Conservation (phyloP, 2,329 filamentous ascomycete genomes). For the Leptographium radiaticola region DNA sequence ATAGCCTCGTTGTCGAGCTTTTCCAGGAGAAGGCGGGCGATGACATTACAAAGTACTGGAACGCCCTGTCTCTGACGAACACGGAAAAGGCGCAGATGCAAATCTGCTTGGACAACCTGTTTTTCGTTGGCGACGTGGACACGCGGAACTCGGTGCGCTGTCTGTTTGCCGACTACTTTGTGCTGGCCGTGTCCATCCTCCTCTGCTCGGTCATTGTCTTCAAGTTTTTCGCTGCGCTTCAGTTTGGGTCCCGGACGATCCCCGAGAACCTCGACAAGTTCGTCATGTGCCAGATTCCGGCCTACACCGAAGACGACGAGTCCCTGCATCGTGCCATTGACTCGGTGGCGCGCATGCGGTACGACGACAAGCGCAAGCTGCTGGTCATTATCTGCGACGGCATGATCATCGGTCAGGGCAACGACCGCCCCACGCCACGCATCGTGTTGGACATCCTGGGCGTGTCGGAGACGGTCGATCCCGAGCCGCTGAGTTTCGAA, state of each 20-base stretch:
- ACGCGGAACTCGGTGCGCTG: constrained; percentile 78
- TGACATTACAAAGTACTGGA: constrained; percentile 77
- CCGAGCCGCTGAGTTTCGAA: constrained; percentile 92
- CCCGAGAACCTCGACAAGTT: constrained; percentile 98
- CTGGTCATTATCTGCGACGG: constrained; percentile 88
- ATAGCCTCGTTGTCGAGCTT: constrained; percentile 55
- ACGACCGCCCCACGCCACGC: constrained; percentile 85
- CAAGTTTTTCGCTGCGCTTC: constrained; percentile 93
- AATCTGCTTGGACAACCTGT: constrained; percentile 81
- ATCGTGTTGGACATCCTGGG: constrained; percentile 96
- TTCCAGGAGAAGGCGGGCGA: constrained; percentile 64
- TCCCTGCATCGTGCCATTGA: constrained; percentile 94
- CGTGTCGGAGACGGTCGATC: constrained; percentile 84
- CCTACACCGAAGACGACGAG: constrained; percentile 97
- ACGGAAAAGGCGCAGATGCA: constrained; percentile 55
- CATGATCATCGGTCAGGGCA: constrained; percentile 99
- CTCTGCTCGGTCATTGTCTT: constrained; percentile 75
- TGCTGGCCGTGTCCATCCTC: constrained; percentile 72
- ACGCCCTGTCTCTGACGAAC: constrained; percentile 44
- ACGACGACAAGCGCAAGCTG: constrained; percentile 96
- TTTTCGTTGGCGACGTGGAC: constrained; percentile 85
- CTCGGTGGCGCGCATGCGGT: constrained; percentile 86
- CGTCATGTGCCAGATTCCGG: constrained; percentile 92
- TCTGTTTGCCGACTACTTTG: constrained; percentile 77
- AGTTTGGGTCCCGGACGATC: constrained; percentile 81